phyloP scores from a whole-genome alignment of 805 yeast species.

The Yamadazyma sp. region DNA sequence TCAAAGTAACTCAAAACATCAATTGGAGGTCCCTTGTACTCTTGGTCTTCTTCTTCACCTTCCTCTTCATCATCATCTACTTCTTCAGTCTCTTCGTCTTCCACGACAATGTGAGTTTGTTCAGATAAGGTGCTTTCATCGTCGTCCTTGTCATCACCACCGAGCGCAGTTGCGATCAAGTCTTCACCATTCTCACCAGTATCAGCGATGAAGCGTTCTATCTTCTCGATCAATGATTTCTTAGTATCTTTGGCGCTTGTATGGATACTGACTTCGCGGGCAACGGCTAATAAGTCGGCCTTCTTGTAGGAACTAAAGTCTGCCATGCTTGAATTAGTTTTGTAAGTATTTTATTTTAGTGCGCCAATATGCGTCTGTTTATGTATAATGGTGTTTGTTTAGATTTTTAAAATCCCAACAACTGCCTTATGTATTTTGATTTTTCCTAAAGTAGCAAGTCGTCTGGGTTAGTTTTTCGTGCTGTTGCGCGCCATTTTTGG shows the following conservation, averaged over 20 bases:
- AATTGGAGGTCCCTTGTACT: slow-evolving; percentile 41
- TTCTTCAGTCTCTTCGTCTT: slow-evolving; percentile 19
- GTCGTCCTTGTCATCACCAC: slow-evolving; percentile 23
- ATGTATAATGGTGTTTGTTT: neutral
- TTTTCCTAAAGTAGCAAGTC: too few relatives aligned
- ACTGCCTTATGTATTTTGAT: neutral
- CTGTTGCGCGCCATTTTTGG: too few relatives aligned
- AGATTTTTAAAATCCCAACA: neutral
- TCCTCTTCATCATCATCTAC: slow-evolving; percentile 27
- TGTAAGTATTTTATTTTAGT: too few relatives aligned
- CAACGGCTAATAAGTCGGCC: slow-evolving; percentile 39
- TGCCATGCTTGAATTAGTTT: slow-evolving; percentile 34
- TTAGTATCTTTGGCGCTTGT: slow-evolving; percentile 42
- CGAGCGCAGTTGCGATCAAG: slow-evolving; percentile 12
- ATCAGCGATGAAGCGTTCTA: slow-evolving; percentile 28
- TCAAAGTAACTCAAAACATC: slow-evolving; percentile 38
- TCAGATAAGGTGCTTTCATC: slow-evolving; percentile 14
- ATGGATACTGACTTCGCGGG: slow-evolving; percentile 34
- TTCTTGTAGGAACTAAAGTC: slow-evolving; percentile 36
- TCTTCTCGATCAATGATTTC: slow-evolving; percentile 39
- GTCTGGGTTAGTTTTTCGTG: too few relatives aligned
- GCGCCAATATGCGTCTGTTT: neutral
- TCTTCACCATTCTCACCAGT: slow-evolving; percentile 25
- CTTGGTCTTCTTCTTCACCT: slow-evolving; percentile 30
- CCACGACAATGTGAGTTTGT: neutral